phyloP scores from a whole-genome alignment of 345 rosid species.

The Passiflora organensis region DNA sequence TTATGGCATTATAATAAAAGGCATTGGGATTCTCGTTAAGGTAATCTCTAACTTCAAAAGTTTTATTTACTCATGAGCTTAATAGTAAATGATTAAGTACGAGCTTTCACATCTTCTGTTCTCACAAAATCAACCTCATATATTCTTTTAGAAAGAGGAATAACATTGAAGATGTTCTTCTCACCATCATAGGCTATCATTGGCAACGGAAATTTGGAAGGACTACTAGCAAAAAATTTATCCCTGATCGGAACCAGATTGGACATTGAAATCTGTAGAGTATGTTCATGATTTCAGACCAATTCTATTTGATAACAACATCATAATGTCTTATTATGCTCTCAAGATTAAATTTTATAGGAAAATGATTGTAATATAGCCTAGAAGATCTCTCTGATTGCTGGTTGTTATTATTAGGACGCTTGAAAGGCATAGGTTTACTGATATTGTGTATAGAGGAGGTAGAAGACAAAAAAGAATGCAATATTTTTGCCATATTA shows the following conservation, averaged over 20 bases:
- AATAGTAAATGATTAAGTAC: conserved; percentile 34
- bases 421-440: conserved; percentile 31
- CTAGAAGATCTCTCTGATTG: conserved; percentile 26
- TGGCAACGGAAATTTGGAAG: conserved; percentile 36
- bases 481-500: conserved; percentile 17
- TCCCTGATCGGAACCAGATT: conserved; percentile 42
- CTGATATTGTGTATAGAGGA: not conserved
- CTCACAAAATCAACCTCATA: conserved; percentile 36
- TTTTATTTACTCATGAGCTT: conserved; percentile 59
- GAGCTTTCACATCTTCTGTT: conserved; percentile 38
- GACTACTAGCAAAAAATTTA: conserved; percentile 46
- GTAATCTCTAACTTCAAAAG: conserved; percentile 52
- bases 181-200: conserved; percentile 83
- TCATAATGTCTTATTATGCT: conserved; percentile 56
- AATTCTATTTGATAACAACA: conserved; percentile 43
- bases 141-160: conserved; percentile 42
- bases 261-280: conserved; percentile 38
- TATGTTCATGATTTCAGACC: conserved; percentile 22
- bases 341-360: conserved; percentile 43
- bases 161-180: conserved; percentile 73
- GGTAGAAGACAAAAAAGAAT: conserved; percentile 8
- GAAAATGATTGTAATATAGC: conserved; percentile 64
- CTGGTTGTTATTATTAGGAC: conserved; percentile 66
- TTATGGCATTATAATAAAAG: conserved; percentile 54
- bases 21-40: conserved; percentile 25